These are phyloP conservation scores for Hanseniaspora mollemarum DNA, from an alignment of 805 yeast genomes.

Conservation along the genomic window DNA sequence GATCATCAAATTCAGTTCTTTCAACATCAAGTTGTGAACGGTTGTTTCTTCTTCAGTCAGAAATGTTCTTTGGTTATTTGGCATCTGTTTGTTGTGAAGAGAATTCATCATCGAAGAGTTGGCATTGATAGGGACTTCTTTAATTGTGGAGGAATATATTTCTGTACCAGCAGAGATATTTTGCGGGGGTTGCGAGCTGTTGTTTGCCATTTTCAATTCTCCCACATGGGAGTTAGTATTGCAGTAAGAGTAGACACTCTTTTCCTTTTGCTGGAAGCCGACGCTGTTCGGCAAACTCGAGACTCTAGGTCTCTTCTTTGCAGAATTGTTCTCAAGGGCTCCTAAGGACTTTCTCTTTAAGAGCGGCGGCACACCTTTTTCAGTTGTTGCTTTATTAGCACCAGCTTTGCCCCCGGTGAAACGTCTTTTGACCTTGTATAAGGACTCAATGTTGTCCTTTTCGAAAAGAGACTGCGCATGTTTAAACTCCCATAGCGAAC, in stretches of 20 bases:
- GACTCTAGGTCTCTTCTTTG: not conserved
- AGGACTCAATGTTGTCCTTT: slow-evolving; percentile 65
- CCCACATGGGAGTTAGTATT: no score
- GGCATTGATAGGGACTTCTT: no score
- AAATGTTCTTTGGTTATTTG: no score
- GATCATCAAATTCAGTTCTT: slow-evolving; percentile 8
- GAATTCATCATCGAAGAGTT: no score
- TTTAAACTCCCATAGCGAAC: slow-evolving; percentile 68
- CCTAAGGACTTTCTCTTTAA: slow-evolving; percentile 8
- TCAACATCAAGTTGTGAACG: not conserved
- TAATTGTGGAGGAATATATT: no score
- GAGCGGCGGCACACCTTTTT: no score
- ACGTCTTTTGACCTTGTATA: slow-evolving; percentile 68
- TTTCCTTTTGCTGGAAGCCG: no score
- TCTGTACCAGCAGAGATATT: not conserved
- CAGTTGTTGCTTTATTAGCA: no score
- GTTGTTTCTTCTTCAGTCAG: not conserved
- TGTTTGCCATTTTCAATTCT: no score
- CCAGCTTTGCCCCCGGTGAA: slow-evolving; percentile 35
- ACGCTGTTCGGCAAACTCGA: not conserved
- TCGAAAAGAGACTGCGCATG: slow-evolving; percentile 70
- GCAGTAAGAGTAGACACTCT: no score
- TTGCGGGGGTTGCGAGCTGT: no score
- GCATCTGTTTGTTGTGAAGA: no score
- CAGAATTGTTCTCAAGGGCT: not conserved